phyloP scores from a whole-genome alignment of 805 yeast genomes.

The Nakazawaea ambrosiae region DNA sequence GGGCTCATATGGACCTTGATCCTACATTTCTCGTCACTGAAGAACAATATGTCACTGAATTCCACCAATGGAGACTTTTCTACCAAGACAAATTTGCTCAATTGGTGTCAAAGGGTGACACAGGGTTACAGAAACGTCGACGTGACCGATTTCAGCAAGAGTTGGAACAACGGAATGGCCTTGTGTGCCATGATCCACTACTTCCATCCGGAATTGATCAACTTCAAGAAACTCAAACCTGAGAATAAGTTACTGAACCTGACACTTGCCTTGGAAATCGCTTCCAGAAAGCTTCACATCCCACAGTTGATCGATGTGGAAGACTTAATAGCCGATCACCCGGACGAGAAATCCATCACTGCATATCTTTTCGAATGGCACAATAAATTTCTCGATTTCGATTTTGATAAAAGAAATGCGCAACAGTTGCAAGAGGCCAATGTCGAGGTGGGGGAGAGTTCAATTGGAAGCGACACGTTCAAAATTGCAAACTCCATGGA shows the following conservation, averaged over 20 bases:
- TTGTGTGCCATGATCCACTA: constrained; percentile 37
- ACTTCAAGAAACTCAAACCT: constrained; percentile 23
- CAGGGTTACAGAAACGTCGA: constrained; percentile 27
- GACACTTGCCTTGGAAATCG: constrained; percentile 32
- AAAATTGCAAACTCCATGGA: no score
- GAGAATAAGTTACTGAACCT: constrained; percentile 23
- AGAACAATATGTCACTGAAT: constrained; percentile 1
- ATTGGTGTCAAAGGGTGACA: constrained; percentile 49
- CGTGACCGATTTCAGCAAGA: constrained; percentile 42
- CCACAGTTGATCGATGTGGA: constrained; percentile 47
- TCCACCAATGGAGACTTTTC: no score
- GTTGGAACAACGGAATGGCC: constrained; percentile 49
- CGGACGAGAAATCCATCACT: constrained; percentile 56
- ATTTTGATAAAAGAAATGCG: not conserved
- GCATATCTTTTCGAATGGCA: constrained; percentile 56
- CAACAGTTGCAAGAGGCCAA: no score
- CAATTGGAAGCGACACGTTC: no score
- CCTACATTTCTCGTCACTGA: constrained; percentile 27
- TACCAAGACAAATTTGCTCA: constrained; percentile 32
- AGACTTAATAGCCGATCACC: constrained; percentile 40
- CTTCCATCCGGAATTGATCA: constrained; percentile 33
- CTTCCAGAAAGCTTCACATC: constrained; percentile 39
- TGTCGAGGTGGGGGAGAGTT: no score
- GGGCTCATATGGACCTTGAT: constrained; percentile 45
- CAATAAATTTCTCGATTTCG: constrained; percentile 27